A percentile compares a stretch with the other conserved stretches of the same genome.
Conservation (phyloP, 2,329 filamentous ascomycete genomes). For the Penicillium sp. region DNA sequence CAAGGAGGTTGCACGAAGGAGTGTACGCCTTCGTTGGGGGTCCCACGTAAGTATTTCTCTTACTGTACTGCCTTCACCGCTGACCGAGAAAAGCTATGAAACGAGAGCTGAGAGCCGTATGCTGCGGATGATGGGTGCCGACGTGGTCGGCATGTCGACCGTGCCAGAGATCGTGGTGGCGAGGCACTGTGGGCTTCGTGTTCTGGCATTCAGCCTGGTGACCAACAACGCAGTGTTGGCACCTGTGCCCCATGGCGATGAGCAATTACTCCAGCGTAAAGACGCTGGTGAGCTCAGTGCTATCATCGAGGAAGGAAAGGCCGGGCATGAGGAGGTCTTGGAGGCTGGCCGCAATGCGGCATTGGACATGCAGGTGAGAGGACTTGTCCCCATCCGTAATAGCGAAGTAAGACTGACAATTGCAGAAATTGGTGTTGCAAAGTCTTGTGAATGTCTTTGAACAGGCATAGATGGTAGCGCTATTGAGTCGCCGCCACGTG, state of each 20-base stretch:
- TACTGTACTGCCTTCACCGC: background rate
- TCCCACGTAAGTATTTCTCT: slow-evolving; percentile 53
- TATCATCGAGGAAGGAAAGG: slow-evolving; percentile 60
- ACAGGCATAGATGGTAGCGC: background rate
- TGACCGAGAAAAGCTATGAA: slow-evolving; percentile 54
- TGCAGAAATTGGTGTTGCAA: slow-evolving; percentile 40
- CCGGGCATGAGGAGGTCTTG: slow-evolving; percentile 66
- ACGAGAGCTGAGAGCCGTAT: slow-evolving; percentile 66
- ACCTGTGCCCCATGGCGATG: slow-evolving; percentile 60
- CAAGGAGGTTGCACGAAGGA: slow-evolving; percentile 61
- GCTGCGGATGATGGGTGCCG: slow-evolving; percentile 62
- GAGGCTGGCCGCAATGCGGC: slow-evolving; percentile 62
- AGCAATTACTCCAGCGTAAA: slow-evolving; percentile 54
- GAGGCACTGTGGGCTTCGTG: slow-evolving; percentile 62
- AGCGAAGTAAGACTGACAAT: slow-evolving; percentile 20
- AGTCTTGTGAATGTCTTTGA: slow-evolving; percentile 34
- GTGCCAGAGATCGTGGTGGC: slow-evolving; percentile 69
- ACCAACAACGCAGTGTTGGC: slow-evolving; percentile 66
- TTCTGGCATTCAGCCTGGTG: slow-evolving; percentile 66
- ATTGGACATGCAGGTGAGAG: slow-evolving; percentile 62
- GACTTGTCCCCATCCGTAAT: background rate
- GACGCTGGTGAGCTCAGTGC: slow-evolving; percentile 54
- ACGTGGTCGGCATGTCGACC: slow-evolving; percentile 71
- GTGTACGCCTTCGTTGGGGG: slow-evolving; percentile 67
- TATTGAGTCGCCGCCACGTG: background rate